Base-by-base conservation (phyloP, 2,329 filamentous ascomycete species). In the Colletotrichum lindemuthianum region DNA sequence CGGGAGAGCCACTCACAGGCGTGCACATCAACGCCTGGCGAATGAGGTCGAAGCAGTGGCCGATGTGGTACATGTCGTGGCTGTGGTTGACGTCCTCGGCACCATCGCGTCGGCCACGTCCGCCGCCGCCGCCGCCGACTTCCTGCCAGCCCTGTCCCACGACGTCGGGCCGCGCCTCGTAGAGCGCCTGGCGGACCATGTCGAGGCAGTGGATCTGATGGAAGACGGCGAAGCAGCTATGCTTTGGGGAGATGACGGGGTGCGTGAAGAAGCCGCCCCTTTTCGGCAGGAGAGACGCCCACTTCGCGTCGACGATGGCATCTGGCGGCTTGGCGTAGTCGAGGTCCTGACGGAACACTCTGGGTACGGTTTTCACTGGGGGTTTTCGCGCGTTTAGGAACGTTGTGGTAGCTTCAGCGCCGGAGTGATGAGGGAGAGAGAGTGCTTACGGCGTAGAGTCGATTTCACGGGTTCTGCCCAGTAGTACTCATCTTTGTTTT, bases 141-240 rank as follows among this genome's bases (percentile, higher is more conserved):
- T 10, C 37, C 12, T 24, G 24, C 24, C 24, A 24, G 24, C 24
- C 24, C 24, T 24, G 24, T 33, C 2, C 40, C 24, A 15, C 33
- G 4, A 53, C 16, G n/a, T 53, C 57, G 32, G 37, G 47, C 5
- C 47, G 47, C 13, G 57, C 40, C 16, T 59, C 57, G 16, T 59
- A 59, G 2, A 59, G 15, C 5, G 57, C 40, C 50, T 44, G n/a
- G 0, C 69, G 69, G 16, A 71, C 44, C 41, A 55, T 47, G 51
- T 70, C 59, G 48, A 71, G 68, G 55, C 70, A 71, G 60, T 71
- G 69, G 11, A 71, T 58, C 39, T 68, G 63, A 51, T 71, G 70
- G 24, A 70, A 67, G 9, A 69, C 60, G 16, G 57, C 57, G 8
- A 59, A 9, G 11, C 57, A 59, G 48, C 57, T 59, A 12, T 39